Conservation (phyloP, 306 rosid genomes). For the Malus asiatica region DNA sequence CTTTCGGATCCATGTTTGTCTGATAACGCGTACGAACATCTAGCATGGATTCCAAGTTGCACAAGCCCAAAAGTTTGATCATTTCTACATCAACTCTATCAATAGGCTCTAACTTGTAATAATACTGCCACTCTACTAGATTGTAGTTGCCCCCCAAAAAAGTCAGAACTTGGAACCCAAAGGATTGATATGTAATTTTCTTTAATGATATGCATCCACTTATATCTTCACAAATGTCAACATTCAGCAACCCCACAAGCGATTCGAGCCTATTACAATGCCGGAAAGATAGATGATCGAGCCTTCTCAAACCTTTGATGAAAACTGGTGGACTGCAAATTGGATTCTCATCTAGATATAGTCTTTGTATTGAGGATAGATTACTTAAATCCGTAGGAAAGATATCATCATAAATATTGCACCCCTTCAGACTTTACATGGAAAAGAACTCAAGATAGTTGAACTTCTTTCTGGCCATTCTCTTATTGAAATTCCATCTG, state of each 20-base stretch:
- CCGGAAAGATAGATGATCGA: too few relatives aligned
- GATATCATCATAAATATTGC: neutral
- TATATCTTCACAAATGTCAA: too few relatives aligned
- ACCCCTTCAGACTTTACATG: neutral
- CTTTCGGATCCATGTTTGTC: too few relatives aligned
- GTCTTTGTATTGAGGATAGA: neutral
- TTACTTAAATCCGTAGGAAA: neutral
- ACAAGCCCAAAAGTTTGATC: neutral
- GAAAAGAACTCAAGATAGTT: neutral
- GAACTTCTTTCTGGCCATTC: neutral
- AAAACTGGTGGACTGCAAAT: neutral
- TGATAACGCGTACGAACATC: rapidly evolving
- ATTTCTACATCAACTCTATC: neutral
- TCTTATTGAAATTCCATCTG: neutral
- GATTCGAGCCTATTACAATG: too few relatives aligned
- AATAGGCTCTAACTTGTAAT: neutral
- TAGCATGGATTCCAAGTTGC: neutral
- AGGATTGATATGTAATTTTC: too few relatives aligned
- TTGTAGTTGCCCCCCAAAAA: too few relatives aligned
- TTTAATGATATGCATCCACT: too few relatives aligned
- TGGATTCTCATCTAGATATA: neutral
- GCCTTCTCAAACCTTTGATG: neutral
- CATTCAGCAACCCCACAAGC: too few relatives aligned
- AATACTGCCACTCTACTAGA: rapidly evolving
- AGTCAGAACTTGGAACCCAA: too few relatives aligned